These are phyloP conservation scores for Asterophora lycoperdoides DNA, from an alignment of 768 basidiomycete species.

Conservation along the genomic window DNA sequence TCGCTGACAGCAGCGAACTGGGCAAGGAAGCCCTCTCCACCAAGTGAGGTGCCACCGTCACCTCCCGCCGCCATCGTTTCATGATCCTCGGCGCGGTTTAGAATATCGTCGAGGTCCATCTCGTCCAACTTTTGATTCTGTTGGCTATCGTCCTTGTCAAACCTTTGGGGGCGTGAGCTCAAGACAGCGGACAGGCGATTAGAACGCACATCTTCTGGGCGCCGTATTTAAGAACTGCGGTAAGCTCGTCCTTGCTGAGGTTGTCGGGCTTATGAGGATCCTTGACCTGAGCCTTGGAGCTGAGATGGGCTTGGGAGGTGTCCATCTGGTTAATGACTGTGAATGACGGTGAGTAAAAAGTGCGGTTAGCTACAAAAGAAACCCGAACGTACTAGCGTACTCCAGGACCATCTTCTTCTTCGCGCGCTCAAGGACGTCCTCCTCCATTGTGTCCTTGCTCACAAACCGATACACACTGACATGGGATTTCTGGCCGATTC, in stretches of 20 bases:
- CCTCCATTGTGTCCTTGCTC: constrained; percentile 99
- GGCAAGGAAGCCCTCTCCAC: constrained; percentile 94
- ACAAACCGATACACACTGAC: constrained; percentile 98
- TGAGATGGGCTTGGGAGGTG: constrained; percentile 94
- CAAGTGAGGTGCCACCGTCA: constrained; percentile 89
- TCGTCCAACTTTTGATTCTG: constrained; percentile 97
- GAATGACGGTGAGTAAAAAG: constrained; percentile 9
- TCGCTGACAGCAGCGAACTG: constrained; percentile 96
- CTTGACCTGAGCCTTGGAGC: constrained; percentile 69
- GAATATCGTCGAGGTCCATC: constrained; percentile 98
- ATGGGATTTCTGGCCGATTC: constrained; percentile 98
- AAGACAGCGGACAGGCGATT: constrained; percentile 10
- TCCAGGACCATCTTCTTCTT: constrained; percentile 99
- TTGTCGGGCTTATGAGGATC: constrained; percentile 75
- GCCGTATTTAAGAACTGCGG: constrained; percentile 97
- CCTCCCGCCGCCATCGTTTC: constrained; percentile 83
- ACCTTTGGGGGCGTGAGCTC: constrained; percentile 47
- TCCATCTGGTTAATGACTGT: constrained; percentile 99
- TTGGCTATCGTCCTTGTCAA: constrained; percentile 92
- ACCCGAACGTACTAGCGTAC: constrained; percentile 85
- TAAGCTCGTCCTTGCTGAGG: constrained; percentile 93
- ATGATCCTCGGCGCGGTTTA: constrained; percentile 94
- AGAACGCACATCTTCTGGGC: constrained; percentile 87
- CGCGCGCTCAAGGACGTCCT: constrained; percentile 95
- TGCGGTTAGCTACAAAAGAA: background rate